These are phyloP conservation scores for Barnettozyma pratensis DNA, from an alignment of 805 yeast species.

Conservation along the genomic window DNA sequence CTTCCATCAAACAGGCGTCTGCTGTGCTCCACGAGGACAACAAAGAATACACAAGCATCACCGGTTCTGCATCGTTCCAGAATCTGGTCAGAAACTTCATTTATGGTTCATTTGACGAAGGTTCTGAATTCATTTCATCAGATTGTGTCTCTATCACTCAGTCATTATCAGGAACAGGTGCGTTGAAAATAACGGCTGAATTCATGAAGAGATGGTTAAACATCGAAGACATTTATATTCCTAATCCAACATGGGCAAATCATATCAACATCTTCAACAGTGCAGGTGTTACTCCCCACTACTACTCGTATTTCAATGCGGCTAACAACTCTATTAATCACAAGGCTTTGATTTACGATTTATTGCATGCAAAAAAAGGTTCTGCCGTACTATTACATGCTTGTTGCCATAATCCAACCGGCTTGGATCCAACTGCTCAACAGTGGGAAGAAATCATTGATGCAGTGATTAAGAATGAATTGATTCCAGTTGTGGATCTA, in stretches of 20 bases:
- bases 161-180: slow-evolving; percentile 94
- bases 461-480: slow-evolving; percentile 48
- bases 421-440: slow-evolving; percentile 78
- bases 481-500: slow-evolving; percentile 83
- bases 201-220: slow-evolving; percentile 61
- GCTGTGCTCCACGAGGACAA: slow-evolving; percentile 54
- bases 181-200: slow-evolving; percentile 79
- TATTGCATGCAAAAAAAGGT: slow-evolving; percentile 50
- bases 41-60: slow-evolving; percentile 85
- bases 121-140: slow-evolving; percentile 49
- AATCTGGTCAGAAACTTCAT: slow-evolving; percentile 63
- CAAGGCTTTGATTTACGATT: slow-evolving; percentile 55
- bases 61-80: slow-evolving; percentile 69
- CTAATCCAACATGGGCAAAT: slow-evolving; percentile 94
- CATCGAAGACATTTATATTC: slow-evolving; percentile 49
- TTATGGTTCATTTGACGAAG: slow-evolving; percentile 59
- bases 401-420: slow-evolving; percentile 97
- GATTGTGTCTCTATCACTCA: slow-evolving; percentile 74
- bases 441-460: slow-evolving; percentile 78
- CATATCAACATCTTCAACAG: slow-evolving; percentile 75
- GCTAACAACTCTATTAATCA: slow-evolving; percentile 58
- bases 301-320: slow-evolving; percentile 69
- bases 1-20: slow-evolving; percentile 48
- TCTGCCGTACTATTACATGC: slow-evolving; percentile 79
- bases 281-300: slow-evolving; percentile 59